Conservation (phyloP, 768 basidiomycete species). For the Mycena sanguinolenta region DNA sequence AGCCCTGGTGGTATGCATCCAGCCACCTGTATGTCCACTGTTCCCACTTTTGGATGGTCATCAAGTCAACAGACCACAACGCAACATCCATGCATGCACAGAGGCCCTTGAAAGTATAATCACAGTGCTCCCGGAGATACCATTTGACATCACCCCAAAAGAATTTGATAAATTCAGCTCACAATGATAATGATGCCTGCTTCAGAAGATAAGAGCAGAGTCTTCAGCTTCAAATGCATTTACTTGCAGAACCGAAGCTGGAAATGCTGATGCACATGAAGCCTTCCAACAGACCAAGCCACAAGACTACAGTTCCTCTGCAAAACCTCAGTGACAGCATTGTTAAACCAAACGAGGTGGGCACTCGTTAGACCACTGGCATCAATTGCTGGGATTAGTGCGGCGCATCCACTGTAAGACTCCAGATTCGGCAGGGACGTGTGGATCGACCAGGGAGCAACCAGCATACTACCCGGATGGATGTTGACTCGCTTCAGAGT, state of each 20-base stretch:
- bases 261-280: no score
- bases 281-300: no score
- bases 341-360: not conserved
- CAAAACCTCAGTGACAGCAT: no score
- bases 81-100: not conserved
- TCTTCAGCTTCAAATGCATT: not conserved
- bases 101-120: not conserved
- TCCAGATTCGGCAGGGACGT: no score
- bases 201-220: not conserved
- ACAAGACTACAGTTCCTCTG: no score
- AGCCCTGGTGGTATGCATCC: not conserved
- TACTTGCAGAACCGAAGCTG: no score
- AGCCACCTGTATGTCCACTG: not conserved
- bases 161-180: constrained; percentile 1
- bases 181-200: not conserved
- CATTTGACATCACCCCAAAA: not conserved
- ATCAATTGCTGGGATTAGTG: no score
- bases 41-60: constrained; percentile 1
- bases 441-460: no score
- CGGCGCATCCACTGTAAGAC: no score
- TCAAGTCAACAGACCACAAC: not conserved
- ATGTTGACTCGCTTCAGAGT: no score
- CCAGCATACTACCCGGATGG: no score
- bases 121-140: not conserved
- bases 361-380: no score